Evolutionary conservation across 2,329 filamentous ascomycete species (phyloP), one percentile per base, ranked within the genome.

Genomic region (Fusarium scirpi): DNA sequence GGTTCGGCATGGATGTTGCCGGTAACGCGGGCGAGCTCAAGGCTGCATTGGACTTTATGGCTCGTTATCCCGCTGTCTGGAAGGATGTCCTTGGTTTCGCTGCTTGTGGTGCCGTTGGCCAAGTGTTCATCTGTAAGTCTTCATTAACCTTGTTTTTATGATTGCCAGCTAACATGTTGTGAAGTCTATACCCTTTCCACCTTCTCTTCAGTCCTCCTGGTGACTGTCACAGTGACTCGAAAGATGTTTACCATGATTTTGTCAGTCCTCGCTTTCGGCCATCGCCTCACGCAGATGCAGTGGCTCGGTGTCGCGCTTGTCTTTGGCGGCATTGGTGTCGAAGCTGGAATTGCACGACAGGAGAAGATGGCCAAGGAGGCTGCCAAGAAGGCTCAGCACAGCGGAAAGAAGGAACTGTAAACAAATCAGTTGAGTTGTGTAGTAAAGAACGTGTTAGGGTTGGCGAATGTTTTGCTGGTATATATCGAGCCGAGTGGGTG

Each of bases 191-290:
- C 96, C 0, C 87, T 99, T 8, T 92, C 94, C 16, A 93, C 92
- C 52, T 99, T 98, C 83, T 96, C 93, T 12, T 96, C 92, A 12
- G 88, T 99, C 51, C 87, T 98, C 54, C 89, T 99, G 52, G 95
- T 98, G 45, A 98, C 96, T 7, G 94, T 99, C 5, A 99, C 94
- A 3, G 96, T 99, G 47, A 99, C 96, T 47, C 88, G 96, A 77
- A 99, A 99, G 85, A 99, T 99, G 96, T 88, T 98, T 79, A 98
- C 95, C 72, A 99, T 99, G 96, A 93, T 98, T 64, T 86, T 98
- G 54, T 97, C 94, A 57, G 96, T 99, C 29, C 85, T 98, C 65
- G 94, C 94, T 82, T 99, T 98, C 79, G 96, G 96, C 29, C 96
- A 99, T 80, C 89, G 87, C 69, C 86, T 99, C 51, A 92, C 89